Evolutionary conservation across 2,329 filamentous ascomycete genomes (phyloP), one percentile per base, ranked within the genome.

Genomic region (Xylariaceae sp.): DNA sequence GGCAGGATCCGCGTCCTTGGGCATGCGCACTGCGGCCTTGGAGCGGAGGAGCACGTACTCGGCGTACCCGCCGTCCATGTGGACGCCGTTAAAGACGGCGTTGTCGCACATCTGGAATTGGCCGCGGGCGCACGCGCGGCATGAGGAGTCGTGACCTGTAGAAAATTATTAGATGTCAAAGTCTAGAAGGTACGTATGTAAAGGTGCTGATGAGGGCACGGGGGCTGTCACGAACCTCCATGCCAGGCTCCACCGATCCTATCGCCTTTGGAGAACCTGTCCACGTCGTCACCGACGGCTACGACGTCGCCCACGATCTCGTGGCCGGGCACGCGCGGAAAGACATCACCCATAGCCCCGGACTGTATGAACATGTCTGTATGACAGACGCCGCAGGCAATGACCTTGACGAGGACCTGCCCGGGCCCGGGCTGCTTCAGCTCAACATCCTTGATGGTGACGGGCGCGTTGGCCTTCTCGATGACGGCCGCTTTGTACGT

Each of bases 361-460:
- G 55, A 35, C 37, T 72, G 66, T 1, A 76, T 62, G 39, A 60
- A 63, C 16, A 64, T 46, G 52, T 89, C 85, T 1, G 74, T 76
- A 59, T 81, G 81, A 62, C 85, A 89, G 37, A 90, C 76, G 33
- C 85, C 85, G 51, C 81, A 87, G 4, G 85, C 85, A 8, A 81
- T 67, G 3, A 87, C 76, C 60, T 88, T 88, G 61, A 87, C 72
- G 19, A 89, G 73, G 3, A 89, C 66, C 53, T 87, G 70, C 15
- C 75, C 73, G 0, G 68, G 58, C 6, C 70, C 64, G 1, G 83
- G 83, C 26, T 68, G 58, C 44, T 74, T 68, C 31, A 89, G 68
- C 15, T 74, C 67, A 3, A 83, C 55, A 3, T 87, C 76, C 49
- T 79, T 73, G 48, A 89, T 65, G 2, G 64, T 64, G 49, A 85